A percentile compares a stretch with the other conserved stretches of the same genome.
phyloP scores from a whole-genome alignment of 805 yeast genomes.

The Cyberlindnera euphorbiiphila region DNA sequence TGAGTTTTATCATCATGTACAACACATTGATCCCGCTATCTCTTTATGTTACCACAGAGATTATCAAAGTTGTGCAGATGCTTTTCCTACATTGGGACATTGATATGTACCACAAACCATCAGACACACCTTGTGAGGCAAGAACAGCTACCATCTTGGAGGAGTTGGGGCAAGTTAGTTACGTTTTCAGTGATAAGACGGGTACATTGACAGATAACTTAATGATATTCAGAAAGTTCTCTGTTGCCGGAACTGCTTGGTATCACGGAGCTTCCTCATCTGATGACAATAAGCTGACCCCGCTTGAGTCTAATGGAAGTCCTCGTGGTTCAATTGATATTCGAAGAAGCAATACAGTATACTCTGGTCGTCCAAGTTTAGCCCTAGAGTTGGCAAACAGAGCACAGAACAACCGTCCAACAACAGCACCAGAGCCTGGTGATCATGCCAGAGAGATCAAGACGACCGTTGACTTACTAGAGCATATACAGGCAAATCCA shows the following conservation, averaged over 20 bases:
- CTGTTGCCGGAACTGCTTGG: constrained; percentile 90
- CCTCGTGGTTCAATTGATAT: constrained; percentile 37
- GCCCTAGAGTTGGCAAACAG: constrained; percentile 37
- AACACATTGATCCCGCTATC: constrained; percentile 95
- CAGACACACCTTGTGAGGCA: constrained; percentile 91
- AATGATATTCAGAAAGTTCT: constrained; percentile 87
- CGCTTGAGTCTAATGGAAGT: neutral
- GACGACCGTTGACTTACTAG: constrained; percentile 63
- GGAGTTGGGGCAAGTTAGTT: constrained; percentile 95
- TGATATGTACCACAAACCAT: constrained; percentile 84
- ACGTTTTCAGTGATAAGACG: constrained; percentile 92
- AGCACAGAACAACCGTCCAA: neutral
- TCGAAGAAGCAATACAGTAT: constrained; percentile 36
- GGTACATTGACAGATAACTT: constrained; percentile 94
- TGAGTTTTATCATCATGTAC: constrained; percentile 97
- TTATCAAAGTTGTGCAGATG: constrained; percentile 85
- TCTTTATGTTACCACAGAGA: constrained; percentile 93
- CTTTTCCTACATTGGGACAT: constrained; percentile 81
- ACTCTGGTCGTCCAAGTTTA: constrained; percentile 56
- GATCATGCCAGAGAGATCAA: constrained; percentile 27
- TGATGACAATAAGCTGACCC: neutral
- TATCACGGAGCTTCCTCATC: constrained; percentile 61
- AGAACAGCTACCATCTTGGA: constrained; percentile 94
- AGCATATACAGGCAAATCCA: constrained; percentile 70
- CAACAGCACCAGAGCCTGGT: neutral